Conservation (phyloP, 2,329 filamentous ascomycete genomes). For the Chaetomium sp. region DNA sequence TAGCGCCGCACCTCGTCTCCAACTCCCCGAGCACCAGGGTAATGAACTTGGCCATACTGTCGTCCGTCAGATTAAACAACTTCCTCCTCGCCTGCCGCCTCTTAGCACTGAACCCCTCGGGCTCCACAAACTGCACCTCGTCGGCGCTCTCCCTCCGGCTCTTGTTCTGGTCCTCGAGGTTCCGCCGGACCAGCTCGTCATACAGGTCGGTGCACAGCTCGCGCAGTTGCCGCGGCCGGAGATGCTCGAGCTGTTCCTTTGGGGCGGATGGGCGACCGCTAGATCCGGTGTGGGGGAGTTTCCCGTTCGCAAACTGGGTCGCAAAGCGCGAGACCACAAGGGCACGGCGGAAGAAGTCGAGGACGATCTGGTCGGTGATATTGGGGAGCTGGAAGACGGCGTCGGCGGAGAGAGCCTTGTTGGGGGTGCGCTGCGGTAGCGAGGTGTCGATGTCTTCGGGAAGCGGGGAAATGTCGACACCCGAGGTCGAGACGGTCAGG, state of each 20-base stretch:
- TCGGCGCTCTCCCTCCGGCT: neutral
- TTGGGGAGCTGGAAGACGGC: conserved; percentile 20
- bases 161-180: conserved; percentile 9
- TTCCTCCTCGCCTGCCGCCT: neutral
- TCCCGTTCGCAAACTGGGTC: neutral
- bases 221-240: neutral
- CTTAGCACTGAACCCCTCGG: neutral
- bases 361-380: conserved; percentile 1
- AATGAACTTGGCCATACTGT: conserved; percentile 1
- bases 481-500: conserved; percentile 2
- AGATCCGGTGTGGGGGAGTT: neutral
- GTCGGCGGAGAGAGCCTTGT: conserved; percentile 10
- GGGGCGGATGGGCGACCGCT: too few species aligned
- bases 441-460: neutral
- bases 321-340: conserved; percentile 18
- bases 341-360: conserved; percentile 21
- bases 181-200: conserved; percentile 21
- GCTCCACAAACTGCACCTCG: neutral
- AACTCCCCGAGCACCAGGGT: conserved; percentile 6
- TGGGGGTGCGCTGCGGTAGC: neutral
- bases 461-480: conserved; percentile 9
- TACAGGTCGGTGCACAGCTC: conserved; percentile 22
- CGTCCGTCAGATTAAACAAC: too few species aligned
- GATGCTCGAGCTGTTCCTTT: neutral
- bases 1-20: neutral